Evolutionary conservation across 2,329 filamentous ascomycete genomes (phyloP), one percentile per base, ranked within the genome.

Genomic region (Tolypocladium tundrense): DNA sequence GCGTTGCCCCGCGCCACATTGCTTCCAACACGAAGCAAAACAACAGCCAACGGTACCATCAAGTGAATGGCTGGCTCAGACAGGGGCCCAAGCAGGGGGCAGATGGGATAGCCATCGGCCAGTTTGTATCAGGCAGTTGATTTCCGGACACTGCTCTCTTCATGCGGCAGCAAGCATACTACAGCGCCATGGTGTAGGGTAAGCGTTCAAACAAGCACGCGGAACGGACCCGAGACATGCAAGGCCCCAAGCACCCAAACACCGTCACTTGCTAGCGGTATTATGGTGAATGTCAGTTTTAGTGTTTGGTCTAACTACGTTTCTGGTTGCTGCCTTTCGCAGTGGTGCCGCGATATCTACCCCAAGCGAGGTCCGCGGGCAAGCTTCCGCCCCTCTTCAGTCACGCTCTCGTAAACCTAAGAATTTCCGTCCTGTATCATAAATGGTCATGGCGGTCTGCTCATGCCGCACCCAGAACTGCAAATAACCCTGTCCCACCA

Each of bases 261-360:
- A 35, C 21, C 14, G 27, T n/a, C 37, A 19, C 48, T n/a, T 35
- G 16, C 24, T 5, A 24, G 19, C 13, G 3, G 24, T 11, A 7
- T 10, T 35, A 60, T 63, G 67, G 59, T 64, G 63, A 61, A 59
- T 60, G 59, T 63, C 60, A 61, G 65, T 64, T 68, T 67, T 66
- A 63, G 64, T 67, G 63, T 67, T 61, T 70, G 69, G 69, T 72
- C 70, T 72, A 72, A 68, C 70, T 72, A 72, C 66, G 48, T 52
- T 52, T 37, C 62, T 64, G 66, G 60, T 61, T 61, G 65, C 67
- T 64, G 62, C 62, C 59, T 64, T 61, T 63, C 48, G 68, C 69
- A 69, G 70, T 67, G 59, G 64, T 63, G 66, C 65, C 68, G 63
- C 67, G 62, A 67, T 64, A 63, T 69, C 61, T 66, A 62, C 67